Evolutionary conservation across 208 protist species (phyloP).

Genomic region (Trichomonas gallinae): DNA sequence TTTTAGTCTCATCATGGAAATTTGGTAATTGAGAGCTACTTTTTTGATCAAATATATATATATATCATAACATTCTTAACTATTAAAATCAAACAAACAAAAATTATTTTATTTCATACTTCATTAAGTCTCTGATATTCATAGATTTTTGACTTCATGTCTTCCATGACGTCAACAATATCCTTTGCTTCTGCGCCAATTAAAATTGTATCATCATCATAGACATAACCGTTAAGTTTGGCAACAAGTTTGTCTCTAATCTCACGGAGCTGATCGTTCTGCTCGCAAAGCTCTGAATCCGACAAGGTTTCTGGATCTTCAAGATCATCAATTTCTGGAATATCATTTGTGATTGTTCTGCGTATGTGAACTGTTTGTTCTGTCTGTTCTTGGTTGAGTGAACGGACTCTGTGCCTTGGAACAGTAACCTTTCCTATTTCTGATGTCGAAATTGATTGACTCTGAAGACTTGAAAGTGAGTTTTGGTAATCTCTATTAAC

Average conservation of each 20-base stretch:
- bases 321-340: not conserved
- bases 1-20: no score
- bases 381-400: not conserved
- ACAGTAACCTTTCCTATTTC: not conserved
- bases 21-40: no score
- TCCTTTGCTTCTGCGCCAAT: not conserved
- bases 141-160: not conserved
- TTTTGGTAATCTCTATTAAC: not conserved
- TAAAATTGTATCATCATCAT: not conserved
- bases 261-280: not conserved
- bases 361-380: not conserved
- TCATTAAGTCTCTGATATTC: not conserved
- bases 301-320: not conserved
- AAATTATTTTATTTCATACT: no score
- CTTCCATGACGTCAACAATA: not conserved
- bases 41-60: no score
- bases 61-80: no score
- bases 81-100: no score
- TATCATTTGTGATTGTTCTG: not conserved
- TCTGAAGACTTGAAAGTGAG: not conserved
- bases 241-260: not conserved
- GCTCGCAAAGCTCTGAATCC: not conserved
- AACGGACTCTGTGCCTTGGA: not conserved
- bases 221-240: not conserved
- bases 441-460: not conserved